Evolutionary conservation across 352 stramenopile species (phyloP).

Genomic region (Elongisporangium undulatum): DNA sequence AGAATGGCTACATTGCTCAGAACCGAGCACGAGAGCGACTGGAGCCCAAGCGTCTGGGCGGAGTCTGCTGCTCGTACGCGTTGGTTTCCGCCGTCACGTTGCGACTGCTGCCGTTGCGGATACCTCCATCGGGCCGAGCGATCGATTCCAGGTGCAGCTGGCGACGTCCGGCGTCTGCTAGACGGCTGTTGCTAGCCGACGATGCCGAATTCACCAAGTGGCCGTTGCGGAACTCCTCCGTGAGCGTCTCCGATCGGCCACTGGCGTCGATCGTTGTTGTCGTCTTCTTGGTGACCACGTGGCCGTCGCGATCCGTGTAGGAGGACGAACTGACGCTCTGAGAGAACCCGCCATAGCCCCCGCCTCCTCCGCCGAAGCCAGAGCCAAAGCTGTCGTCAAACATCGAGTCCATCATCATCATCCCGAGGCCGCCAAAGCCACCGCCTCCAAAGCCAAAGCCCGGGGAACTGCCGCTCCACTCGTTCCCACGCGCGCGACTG

Average conservation of each 20-base stretch:
- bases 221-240: conserved; percentile 72
- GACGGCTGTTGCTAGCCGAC: conserved; percentile 24
- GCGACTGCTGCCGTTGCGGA: too few species aligned
- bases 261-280: conserved; percentile 50
- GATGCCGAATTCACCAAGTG: conserved; percentile 53
- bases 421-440: conserved; percentile 31
- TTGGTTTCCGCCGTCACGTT: too few species aligned
- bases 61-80: too few species aligned
- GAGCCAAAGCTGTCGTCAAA: conserved; percentile 28
- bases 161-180: conserved; percentile 55
- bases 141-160: conserved; percentile 21
- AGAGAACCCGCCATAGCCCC: conserved; percentile 27
- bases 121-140: too few species aligned
- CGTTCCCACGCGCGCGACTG: conserved; percentile 12
- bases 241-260: conserved; percentile 50
- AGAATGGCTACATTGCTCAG: too few species aligned
- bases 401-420: conserved; percentile 46
- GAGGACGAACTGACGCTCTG: conserved; percentile 61
- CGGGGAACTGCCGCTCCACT: conserved; percentile 9
- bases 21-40: too few species aligned
- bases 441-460: conserved; percentile 20
- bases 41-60: too few species aligned
- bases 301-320: conserved; percentile 62
- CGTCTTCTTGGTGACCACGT: conserved; percentile 74
- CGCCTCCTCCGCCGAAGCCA: conserved; percentile 8